These are phyloP conservation scores for Colletotrichum sp. DNA, from an alignment of 2,329 filamentous ascomycete species.

Conservation along the genomic window DNA sequence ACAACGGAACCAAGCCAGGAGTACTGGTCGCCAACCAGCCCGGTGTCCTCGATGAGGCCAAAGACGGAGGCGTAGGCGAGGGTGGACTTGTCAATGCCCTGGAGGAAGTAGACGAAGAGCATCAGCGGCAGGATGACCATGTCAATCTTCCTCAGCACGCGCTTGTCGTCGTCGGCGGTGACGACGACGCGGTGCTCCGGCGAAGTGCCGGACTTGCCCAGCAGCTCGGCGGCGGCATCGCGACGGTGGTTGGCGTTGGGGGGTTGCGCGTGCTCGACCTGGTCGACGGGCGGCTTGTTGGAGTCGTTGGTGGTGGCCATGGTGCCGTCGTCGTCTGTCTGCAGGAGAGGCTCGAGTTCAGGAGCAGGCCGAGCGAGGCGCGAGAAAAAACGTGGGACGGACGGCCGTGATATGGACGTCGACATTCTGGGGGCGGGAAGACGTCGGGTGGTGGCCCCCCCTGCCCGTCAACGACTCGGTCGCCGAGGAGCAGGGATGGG, in stretches of 20 bases:
- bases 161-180: constrained; percentile 36
- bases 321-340: neutral
- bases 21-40: constrained; percentile 60
- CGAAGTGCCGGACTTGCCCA: constrained; percentile 36
- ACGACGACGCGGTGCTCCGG: constrained; percentile 31
- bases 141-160: constrained; percentile 44
- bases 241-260: constrained; percentile 25
- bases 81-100: constrained; percentile 38
- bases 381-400: neutral
- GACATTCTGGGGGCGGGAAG: neutral
- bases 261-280: constrained; percentile 6
- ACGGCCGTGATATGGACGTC: neutral
- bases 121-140: constrained; percentile 49
- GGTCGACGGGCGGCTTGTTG: constrained; percentile 7
- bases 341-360: neutral
- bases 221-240: constrained; percentile 50
- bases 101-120: constrained; percentile 66
- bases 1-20: constrained; percentile 68
- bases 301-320: constrained; percentile 7
- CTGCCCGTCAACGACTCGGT: neutral
- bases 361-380: neutral
- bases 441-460: neutral
- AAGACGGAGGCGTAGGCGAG: constrained; percentile 64
- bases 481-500: constrained; percentile 2
- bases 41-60: constrained; percentile 63